These are phyloP conservation scores for Metschnikowia shivogae DNA, from an alignment of 805 yeast species.

Conservation along the genomic window DNA sequence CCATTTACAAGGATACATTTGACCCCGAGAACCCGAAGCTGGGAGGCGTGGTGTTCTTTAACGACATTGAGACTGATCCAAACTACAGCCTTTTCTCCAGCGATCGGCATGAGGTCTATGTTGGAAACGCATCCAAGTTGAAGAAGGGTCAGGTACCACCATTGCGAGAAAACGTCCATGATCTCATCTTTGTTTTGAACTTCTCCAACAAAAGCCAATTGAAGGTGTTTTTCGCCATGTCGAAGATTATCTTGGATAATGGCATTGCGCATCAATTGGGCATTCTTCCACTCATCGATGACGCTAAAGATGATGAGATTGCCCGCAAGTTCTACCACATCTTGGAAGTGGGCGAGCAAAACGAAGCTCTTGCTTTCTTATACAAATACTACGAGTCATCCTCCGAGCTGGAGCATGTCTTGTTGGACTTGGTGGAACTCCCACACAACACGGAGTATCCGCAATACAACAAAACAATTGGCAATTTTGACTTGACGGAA, in stretches of 20 bases:
- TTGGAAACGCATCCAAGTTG: conserved; percentile 19
- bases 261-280: conserved; percentile 81
- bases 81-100: conserved; percentile 45
- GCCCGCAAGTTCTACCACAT: conserved; percentile 34
- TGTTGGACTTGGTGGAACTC: conserved; percentile 19
- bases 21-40: conserved; percentile 11
- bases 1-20: conserved; percentile 26
- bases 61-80: conserved; percentile 66
- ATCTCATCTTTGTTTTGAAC: conserved; percentile 64
- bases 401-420: conserved; percentile 22
- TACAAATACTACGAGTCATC: conserved; percentile 33
- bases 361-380: conserved; percentile 38
- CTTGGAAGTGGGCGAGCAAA: conserved; percentile 24
- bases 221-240: conserved; percentile 44
- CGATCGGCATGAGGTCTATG: conserved; percentile 44
- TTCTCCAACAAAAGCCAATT: conserved; percentile 52
- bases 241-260: conserved; percentile 47
- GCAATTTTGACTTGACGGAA: conserved; percentile 32
- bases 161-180: conserved; percentile 69
- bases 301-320: conserved; percentile 24
- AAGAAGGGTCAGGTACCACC: conserved; percentile 59
- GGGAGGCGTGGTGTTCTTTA: conserved; percentile 61
- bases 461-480: conserved; percentile 21
- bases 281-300: conserved; percentile 56
- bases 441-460: conserved; percentile 17